These are phyloP conservation scores for Fagus sylvatica DNA, from an alignment of 306 rosid genomes.

Conservation along the genomic window DNA sequence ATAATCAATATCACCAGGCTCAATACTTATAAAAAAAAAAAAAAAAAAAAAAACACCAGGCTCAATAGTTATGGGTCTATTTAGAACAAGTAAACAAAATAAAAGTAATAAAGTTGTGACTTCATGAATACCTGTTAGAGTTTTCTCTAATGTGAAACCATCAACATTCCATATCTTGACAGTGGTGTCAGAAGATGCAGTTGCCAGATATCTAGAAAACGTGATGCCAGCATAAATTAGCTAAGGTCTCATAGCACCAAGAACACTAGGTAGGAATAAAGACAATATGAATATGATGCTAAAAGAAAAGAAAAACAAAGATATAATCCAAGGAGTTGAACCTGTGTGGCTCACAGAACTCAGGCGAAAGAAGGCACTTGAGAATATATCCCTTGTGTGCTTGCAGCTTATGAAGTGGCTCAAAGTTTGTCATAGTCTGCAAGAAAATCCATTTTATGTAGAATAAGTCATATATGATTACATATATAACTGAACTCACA, in stretches of 20 bases:
- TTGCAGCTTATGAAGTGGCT: slow-evolving; percentile 98
- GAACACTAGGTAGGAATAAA: background rate
- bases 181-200: slow-evolving; percentile 90
- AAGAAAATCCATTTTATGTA: slow-evolving; percentile 22
- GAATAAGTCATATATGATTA: slow-evolving; percentile 21
- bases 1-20: slow-evolving; percentile 21
- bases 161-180: slow-evolving; percentile 99
- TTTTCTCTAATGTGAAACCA: slow-evolving; percentile 94
- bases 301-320: slow-evolving; percentile 3
- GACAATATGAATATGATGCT: background rate
- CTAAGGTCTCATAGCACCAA: slow-evolving; percentile 21
- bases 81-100: background rate
- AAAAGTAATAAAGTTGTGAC: slow-evolving; percentile 10
- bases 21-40: background rate
- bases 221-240: slow-evolving; percentile 23
- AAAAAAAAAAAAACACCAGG: slow-evolving; percentile 1
- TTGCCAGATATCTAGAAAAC: slow-evolving; percentile 78
- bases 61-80: slow-evolving; percentile 4
- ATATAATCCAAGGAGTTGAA: slow-evolving; percentile 29
- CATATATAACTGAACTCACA: background rate
- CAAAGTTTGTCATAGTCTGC: slow-evolving; percentile 98
- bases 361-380: slow-evolving; percentile 95
- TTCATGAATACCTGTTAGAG: slow-evolving; percentile 64
- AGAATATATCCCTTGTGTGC: slow-evolving; percentile 95
- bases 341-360: slow-evolving; percentile 98